Evolutionary conservation across 2,329 filamentous ascomycete species (phyloP).

Genomic region (Cercospora zeae-maydis): DNA sequence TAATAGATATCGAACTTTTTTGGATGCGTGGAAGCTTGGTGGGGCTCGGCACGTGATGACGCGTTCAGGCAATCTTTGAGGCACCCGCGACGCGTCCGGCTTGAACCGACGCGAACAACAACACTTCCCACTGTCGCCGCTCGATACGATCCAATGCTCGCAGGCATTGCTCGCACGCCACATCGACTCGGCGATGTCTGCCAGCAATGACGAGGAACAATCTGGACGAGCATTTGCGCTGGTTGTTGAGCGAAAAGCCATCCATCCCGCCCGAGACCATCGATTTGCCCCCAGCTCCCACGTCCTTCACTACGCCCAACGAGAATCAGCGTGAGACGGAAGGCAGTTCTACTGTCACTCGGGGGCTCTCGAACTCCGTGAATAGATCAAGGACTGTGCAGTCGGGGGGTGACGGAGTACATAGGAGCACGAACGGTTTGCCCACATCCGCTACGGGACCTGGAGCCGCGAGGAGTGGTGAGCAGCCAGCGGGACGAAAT

Average conservation of each 20-base stretch:
- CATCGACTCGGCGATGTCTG: conserved; percentile 24
- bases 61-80: conserved; percentile 3
- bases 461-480: background rate
- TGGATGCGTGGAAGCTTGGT: background rate
- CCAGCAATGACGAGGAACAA: conserved; percentile 49
- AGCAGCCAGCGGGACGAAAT: background rate
- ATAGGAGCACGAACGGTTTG: background rate
- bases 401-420: background rate
- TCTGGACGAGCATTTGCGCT: conserved; percentile 47
- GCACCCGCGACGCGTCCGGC: background rate
- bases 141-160: conserved; percentile 1
- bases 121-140: background rate
- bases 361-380: background rate
- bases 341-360: background rate
- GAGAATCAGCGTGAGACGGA: conserved; percentile 10
- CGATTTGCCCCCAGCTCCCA: conserved; percentile 24
- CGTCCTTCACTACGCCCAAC: conserved; percentile 15
- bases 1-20: conserved; percentile 9
- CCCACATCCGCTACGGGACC: background rate
- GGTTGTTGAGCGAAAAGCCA: conserved; percentile 47
- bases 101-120: conserved; percentile 2
- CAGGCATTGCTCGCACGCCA: background rate
- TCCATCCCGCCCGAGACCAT: conserved; percentile 38
- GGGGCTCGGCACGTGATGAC: background rate
- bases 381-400: background rate